Evolutionary conservation across 2,329 filamentous ascomycete species (phyloP), one percentile per base, ranked within the genome.

Genomic region (Talaromyces atroroseus): DNA sequence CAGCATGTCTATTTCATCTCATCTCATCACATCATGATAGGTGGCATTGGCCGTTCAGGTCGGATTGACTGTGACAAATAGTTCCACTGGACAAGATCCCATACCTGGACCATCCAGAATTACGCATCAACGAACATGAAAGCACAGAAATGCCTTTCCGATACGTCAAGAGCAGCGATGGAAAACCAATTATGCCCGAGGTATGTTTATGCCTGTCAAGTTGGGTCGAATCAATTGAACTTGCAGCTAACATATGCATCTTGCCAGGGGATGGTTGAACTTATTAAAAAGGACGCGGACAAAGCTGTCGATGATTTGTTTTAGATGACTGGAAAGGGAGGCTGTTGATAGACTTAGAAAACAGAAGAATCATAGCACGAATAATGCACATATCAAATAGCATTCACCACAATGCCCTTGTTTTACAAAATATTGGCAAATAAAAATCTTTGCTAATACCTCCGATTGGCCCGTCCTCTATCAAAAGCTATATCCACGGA

Each of bases 141-240:
- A 94, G 89, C 71, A 96, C 92, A 0, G 82, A 96, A 72, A 97
- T 99, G 94, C 94, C 94, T 0, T 99, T 99, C 74, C 89, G 94
- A 63, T 99, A 99, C 69, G 92, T 99, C 51, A 87, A 83, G 68
- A 86, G 82, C 52, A 76, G 82, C 11, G 78, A 89, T 56, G 90
- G 88, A 46, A 79, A 89, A 63, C 90, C 92, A 1, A 85, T 96
- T 58, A 96, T 99, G 91, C 94, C 94, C 21, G 81, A 89, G 77
- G 92, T 96, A 74, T 75, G 80, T 70, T 36, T 16, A n/a, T 23
- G 23, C 29, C 24, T 26, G 24, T 26, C 24, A 26, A 26, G 24
- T 26, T 7, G 24, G 24, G 10, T n/a, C 6, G 7, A 16, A 2
- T 23, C n/a, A 5, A 16, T 32, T 36, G 14, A 36, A 36, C 14